Evolutionary conservation across 2,329 filamentous ascomycete species (phyloP), one percentile per base, ranked within the genome.

Genomic region (Phialophora verrucosa): DNA sequence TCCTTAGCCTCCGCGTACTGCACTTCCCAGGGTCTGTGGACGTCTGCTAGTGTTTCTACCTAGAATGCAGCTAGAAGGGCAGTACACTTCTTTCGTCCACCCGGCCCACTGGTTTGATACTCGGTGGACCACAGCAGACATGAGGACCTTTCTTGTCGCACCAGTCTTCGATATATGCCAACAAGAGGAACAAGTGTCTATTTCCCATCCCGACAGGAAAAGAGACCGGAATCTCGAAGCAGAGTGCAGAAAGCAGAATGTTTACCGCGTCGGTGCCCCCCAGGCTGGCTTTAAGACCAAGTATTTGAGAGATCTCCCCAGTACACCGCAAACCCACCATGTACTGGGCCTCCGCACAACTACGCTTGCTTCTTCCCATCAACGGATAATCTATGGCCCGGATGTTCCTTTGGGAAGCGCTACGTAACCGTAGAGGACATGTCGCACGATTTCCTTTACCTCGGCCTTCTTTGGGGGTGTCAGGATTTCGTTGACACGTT

Each of bases 1-100:
- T 51, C 27, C 17, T 17, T 35, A 49, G 44, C 44, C 20, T 49
- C 44, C 11, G 44, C 44, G 5, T 49, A 11, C 20, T 59, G 35
- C 12, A 35, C 32, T 11, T 35, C 11, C 32, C 32, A 35, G 32
- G 32, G 32, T 35, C 3, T 35, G 32, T 12, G 32, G 32, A 35
- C 23, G 23, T 59, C 25, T 59, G 44, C 44, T 59, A 44, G 57
- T 59, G 20, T 51, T 35, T 38, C 32, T 55, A 47, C 53, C 66
- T 68, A 66, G 66, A 68, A 68, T 31, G 55, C 60, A 56, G 63
- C 66, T 68, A 68, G 66, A 68, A 68, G 59, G 38, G 14, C 60
- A 56, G 38, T 27, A 64, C 44, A 64, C 51, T 32, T 62, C 35
- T 17, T n/a, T 35, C 38, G 20, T 51, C 25, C 38, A 59, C 55